phyloP scores from a whole-genome alignment of 371 early-diverging fungal genomes.

The Mortierella sp. region DNA sequence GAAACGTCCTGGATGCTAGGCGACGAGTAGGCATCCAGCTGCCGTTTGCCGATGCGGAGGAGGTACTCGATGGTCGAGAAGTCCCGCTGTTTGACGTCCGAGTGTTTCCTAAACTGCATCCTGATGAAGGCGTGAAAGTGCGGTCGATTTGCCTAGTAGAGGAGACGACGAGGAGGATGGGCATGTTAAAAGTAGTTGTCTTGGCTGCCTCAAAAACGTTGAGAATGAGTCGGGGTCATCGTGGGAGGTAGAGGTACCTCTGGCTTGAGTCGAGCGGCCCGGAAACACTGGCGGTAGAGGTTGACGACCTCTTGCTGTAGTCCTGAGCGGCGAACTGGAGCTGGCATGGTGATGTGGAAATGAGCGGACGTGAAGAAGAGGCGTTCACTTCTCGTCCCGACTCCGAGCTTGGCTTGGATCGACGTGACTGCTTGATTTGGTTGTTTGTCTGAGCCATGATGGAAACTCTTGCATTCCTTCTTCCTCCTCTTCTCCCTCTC shows the following conservation, averaged over 20 bases:
- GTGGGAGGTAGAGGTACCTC: conserved; percentile 40
- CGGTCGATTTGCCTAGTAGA: conserved; percentile 59
- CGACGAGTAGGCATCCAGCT: conserved; percentile 64
- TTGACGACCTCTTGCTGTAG: conserved; percentile 67
- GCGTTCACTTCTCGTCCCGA: no score
- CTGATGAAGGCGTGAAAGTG: conserved; percentile 71
- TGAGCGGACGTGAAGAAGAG: not conserved
- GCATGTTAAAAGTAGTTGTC: not conserved
- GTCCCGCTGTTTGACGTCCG: conserved; percentile 62
- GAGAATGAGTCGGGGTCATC: not conserved
- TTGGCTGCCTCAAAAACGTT: not conserved
- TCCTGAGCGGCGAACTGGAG: conserved; percentile 65
- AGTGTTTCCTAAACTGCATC: conserved; percentile 65
- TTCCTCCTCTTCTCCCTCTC: no score
- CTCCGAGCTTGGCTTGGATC: no score
- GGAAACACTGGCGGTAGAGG: conserved; percentile 69
- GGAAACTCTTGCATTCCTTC: not conserved
- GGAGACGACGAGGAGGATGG: not conserved
- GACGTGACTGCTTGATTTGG: no score
- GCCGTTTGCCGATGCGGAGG: conserved; percentile 65
- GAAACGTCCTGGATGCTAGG: conserved; percentile 70
- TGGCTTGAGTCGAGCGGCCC: conserved; percentile 68
- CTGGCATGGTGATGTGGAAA: conserved; percentile 11
- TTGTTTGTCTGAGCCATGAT: no score
- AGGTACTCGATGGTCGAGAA: conserved; percentile 75